These are phyloP conservation scores for Pelargonium australe DNA, from an alignment of 441 rosid species.

Conservation along the genomic window DNA sequence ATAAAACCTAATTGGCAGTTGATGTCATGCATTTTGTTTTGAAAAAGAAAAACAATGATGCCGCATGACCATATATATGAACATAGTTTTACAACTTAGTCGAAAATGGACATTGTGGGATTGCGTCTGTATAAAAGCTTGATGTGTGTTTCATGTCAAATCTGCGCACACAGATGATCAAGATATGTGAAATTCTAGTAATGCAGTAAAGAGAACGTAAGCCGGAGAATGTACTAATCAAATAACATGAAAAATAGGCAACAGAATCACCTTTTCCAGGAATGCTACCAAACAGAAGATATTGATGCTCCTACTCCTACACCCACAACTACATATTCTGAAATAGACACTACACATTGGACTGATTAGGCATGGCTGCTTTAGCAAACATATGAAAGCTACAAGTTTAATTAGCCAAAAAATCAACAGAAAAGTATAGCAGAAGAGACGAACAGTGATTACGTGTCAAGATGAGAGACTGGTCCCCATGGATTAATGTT, in stretches of 20 bases:
- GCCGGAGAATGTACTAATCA: conserved; percentile 2
- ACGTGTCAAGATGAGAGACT: conserved; percentile 6
- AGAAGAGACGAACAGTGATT: conserved; percentile 1
- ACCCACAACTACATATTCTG: conserved; percentile 7
- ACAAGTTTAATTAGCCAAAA: conserved; percentile 6
- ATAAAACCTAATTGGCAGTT: background rate
- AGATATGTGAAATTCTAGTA: background rate
- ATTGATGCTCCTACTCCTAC: background rate
- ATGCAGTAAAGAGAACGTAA: background rate
- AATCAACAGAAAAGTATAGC: background rate
- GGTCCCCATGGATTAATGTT: conserved; percentile 11
- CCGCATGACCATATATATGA: background rate
- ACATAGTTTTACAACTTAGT: background rate
- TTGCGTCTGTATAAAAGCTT: background rate
- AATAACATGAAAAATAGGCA: background rate
- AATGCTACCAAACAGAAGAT: conserved; percentile 7
- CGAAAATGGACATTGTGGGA: background rate
- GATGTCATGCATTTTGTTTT: background rate
- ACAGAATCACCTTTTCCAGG: conserved; percentile 7
- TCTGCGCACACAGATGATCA: background rate
- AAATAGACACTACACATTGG: conserved; percentile 7
- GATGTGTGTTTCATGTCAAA: background rate
- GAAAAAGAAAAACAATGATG: background rate
- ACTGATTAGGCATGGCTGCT: conserved; percentile 8
- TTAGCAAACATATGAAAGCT: conserved; percentile 1